Evolutionary conservation across 805 yeast species (phyloP), one percentile per base, ranked within the genome.

Genomic region (Candida ipomoeae): DNA sequence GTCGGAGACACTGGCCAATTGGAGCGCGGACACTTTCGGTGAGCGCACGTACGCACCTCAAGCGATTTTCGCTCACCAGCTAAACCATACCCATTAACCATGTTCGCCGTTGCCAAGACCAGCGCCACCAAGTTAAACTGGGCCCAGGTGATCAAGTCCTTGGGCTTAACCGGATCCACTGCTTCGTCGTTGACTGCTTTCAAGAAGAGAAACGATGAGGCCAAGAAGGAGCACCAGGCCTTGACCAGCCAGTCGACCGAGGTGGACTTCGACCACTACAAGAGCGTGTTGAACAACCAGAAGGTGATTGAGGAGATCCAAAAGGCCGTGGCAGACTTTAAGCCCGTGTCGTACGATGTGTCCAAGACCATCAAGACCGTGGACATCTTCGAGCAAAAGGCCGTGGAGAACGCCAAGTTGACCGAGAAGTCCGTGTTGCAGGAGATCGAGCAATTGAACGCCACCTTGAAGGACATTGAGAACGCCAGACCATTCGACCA

Each of bases 151-250:
- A 81, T 88, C 69, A 75, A 91, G 60, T 83, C 90, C 61, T 81
- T 94, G 67, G 97, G 97, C 53, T 81, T 94, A 67, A 83, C 96
- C 54, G 99, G 99, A 56, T 75, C 84, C 67, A 94, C 99, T 55
- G 96, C 96, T 53, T 67, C 87, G 48, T 82, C 96, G 40, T 78
- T 94, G 70, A 82, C 94, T 48, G 81, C 96, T 31, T 94, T 94
- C 86, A 91, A 91, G 77, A 92, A 94, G 88, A 89, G 99, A 82
- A 86, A 90, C 73, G 99, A 94, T 67, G 98, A 94, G 71, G 98
- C 98, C 62, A 87, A 90, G 79, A 85, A 89, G 77, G 81, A 80
- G 64, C 76, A 88, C 62, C 74, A 79, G 61, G 85, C 83, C 57
- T 79, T 92, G 62, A 77, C 83, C 67, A 75, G 79, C 58, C 92